Evolutionary conservation across 768 basidiomycete species (phyloP).

Genomic region (Rhodotorula sphaerocarpa): DNA sequence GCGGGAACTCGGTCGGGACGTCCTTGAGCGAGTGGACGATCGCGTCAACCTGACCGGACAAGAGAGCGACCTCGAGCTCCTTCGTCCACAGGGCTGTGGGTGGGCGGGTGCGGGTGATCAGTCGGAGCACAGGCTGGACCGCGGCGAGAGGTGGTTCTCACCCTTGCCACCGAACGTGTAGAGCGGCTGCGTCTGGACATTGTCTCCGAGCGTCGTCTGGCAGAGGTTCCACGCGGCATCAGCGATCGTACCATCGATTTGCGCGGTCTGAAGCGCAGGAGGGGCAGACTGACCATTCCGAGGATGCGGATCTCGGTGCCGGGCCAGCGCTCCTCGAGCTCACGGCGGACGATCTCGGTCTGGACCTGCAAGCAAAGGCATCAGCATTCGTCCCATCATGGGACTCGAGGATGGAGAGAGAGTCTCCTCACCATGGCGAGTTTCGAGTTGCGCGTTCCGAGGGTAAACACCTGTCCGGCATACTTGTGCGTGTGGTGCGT

Average conservation of each 20-base stretch:
- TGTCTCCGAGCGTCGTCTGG: conserved; percentile 70
- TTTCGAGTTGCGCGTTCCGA: conserved; percentile 79
- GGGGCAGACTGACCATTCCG: conserved; percentile 29
- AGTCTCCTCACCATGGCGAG: conserved; percentile 63
- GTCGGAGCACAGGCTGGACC: background rate
- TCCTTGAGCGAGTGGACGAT: conserved; percentile 90
- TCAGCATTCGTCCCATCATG: no score
- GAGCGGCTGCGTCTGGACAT: conserved; percentile 75
- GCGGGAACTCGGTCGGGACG: conserved; percentile 76
- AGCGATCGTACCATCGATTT: conserved; percentile 5
- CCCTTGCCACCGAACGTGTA: conserved; percentile 82
- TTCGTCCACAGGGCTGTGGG: conserved; percentile 74
- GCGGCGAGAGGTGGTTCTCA: conserved; percentile 8
- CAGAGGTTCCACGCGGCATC: conserved; percentile 39
- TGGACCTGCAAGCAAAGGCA: conserved; percentile 49
- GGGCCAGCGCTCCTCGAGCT: conserved; percentile 57
- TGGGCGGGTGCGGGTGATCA: conserved; percentile 13
- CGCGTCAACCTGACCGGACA: conserved; percentile 68
- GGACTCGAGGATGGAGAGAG: no score
- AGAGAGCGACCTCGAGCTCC: conserved; percentile 80
- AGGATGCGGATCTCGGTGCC: conserved; percentile 27
- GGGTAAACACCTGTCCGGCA: conserved; percentile 45
- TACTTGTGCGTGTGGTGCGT: background rate
- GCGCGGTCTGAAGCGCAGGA: no score
- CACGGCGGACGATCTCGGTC: conserved; percentile 66